Evolutionary conservation across 805 yeast species (phyloP).

Genomic region (Kuraishia hungarica): DNA sequence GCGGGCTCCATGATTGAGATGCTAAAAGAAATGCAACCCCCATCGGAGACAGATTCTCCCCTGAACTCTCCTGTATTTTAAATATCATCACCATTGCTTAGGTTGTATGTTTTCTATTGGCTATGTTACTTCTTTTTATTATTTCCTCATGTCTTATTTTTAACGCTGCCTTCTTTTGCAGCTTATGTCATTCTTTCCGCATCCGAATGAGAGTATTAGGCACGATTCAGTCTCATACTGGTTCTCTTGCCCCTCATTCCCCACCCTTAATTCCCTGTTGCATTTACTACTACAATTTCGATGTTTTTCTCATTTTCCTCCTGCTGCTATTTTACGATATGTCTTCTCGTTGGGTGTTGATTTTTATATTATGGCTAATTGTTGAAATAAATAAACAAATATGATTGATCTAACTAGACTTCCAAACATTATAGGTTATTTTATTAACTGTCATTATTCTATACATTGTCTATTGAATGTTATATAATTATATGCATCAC

Average conservation of each 20-base stretch:
- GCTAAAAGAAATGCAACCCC: not conserved
- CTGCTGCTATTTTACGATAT: not conserved
- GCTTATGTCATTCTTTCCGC: not conserved
- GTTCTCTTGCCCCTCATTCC: not conserved
- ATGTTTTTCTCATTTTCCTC: not conserved
- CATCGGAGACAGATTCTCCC: not conserved
- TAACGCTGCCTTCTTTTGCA: not conserved
- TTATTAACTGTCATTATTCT: too few relatives aligned
- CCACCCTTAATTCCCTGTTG: not conserved
- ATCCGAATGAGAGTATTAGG: not conserved
- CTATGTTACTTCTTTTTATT: not conserved
- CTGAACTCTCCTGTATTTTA: constrained; percentile 2
- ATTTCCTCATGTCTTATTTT: not conserved
- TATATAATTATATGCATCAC: too few relatives aligned
- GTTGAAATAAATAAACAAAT: not conserved
- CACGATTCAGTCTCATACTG: not conserved
- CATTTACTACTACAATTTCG: not conserved
- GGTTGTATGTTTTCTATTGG: not conserved
- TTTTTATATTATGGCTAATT: not conserved
- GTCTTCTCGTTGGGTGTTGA: not conserved
- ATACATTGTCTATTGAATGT: not conserved
- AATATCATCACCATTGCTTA: not conserved
- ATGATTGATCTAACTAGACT: not conserved
- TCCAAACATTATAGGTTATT: not conserved
- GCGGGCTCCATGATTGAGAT: not conserved